These are phyloP conservation scores for Staphylotrichum longicolle DNA, from an alignment of 495 filamentous ascomycete species.

Conservation along the genomic window DNA sequence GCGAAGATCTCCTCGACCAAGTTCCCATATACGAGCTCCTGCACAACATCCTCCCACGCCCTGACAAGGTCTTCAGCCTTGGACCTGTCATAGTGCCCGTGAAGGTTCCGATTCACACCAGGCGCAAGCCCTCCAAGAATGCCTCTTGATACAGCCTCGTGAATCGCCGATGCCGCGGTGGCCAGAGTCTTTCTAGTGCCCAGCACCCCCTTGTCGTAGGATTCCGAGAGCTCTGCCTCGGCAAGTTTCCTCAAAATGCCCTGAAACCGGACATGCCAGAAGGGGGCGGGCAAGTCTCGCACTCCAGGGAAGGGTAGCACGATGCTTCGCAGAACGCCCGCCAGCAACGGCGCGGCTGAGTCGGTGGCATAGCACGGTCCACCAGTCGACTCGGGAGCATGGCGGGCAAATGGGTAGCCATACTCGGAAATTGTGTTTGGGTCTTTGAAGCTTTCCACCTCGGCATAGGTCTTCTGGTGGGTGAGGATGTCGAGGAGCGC, in stretches of 20 bases:
- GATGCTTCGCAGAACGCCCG: conserved; percentile 56
- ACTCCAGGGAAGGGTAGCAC: conserved; percentile 57
- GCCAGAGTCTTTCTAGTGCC: conserved; percentile 64
- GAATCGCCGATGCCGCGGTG: conserved; percentile 58
- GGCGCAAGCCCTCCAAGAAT: conserved; percentile 51
- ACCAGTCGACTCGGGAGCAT: conserved; percentile 13
- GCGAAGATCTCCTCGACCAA: conserved; percentile 57
- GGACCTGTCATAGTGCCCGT: conserved; percentile 50
- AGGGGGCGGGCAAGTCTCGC: conserved; percentile 52
- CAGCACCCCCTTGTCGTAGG: conserved; percentile 65
- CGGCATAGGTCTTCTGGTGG: conserved; percentile 60
- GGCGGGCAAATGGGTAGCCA: conserved; percentile 55
- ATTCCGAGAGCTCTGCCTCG: conserved; percentile 60
- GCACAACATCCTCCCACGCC: conserved; percentile 57
- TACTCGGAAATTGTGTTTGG: conserved; percentile 54
- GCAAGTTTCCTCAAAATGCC: conserved; percentile 51
- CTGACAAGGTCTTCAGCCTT: conserved; percentile 51
- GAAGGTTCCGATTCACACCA: conserved; percentile 29
- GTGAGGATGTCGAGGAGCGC: conserved; percentile 67
- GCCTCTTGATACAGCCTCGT: conserved; percentile 59
- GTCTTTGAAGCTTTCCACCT: conserved; percentile 59
- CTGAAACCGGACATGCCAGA: conserved; percentile 54
- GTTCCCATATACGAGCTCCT: conserved; percentile 57
- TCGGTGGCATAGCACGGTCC: conserved; percentile 23
- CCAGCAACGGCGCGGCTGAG: conserved; percentile 56